Percentiles rank a stretch among this genome's conserved stretches.
These are phyloP conservation scores for Geum urbanum DNA, from an alignment of 306 rosid genomes.

Conservation along the genomic window DNA sequence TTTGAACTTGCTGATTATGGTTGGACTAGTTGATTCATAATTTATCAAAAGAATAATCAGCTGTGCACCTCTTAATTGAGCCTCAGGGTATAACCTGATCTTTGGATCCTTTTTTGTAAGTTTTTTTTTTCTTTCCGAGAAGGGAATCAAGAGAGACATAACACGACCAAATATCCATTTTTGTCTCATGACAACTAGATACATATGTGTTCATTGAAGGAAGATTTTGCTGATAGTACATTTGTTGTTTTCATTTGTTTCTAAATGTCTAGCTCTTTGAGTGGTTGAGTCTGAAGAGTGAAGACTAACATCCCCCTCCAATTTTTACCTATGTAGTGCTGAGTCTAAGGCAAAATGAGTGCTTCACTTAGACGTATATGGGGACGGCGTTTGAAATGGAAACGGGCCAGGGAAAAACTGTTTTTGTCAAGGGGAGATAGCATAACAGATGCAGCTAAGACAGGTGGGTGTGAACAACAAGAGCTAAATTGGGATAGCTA, in stretches of 20 bases:
- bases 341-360: slow-evolving; percentile 71
- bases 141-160: neutral
- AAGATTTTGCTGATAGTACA: slow-evolving; percentile 5
- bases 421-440: slow-evolving; percentile 51
- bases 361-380: slow-evolving; percentile 49
- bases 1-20: neutral
- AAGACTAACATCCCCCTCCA: neutral
- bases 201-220: neutral
- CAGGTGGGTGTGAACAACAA: slow-evolving; percentile 56
- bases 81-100: neutral
- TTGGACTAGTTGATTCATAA: neutral
- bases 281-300: slow-evolving; percentile 9
- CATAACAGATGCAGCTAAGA: slow-evolving; percentile 68
- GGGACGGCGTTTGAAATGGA: slow-evolving; percentile 54
- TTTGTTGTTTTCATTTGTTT: neutral
- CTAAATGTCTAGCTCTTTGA: neutral
- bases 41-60: neutral
- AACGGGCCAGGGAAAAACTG: slow-evolving; percentile 37
- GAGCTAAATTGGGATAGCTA: slow-evolving; percentile 78
- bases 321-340: slow-evolving; percentile 37
- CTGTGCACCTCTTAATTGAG: neutral
- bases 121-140: neutral
- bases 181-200: neutral
- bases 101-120: neutral
- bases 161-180: neutral